These are phyloP conservation scores for Candida glaebosa DNA, from an alignment of 805 yeast species.

Conservation along the genomic window DNA sequence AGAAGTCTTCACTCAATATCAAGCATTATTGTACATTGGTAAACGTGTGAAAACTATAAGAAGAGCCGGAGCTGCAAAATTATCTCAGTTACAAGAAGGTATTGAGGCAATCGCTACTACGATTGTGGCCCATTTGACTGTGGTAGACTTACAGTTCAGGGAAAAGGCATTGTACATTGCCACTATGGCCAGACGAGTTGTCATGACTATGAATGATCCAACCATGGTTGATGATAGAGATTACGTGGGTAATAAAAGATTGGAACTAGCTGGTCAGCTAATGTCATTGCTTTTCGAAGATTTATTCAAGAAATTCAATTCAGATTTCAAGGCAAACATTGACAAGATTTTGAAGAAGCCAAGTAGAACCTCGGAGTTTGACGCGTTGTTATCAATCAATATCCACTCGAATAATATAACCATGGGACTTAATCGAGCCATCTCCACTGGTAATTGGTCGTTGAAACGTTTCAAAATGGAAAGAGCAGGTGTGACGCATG, in stretches of 20 bases:
- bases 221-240: conserved; percentile 97
- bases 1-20: conserved; percentile 86
- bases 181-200: conserved; percentile 92
- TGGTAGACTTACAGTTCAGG: conserved; percentile 77
- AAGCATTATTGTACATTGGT: conserved; percentile 90
- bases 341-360: conserved; percentile 94
- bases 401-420: conserved; percentile 93
- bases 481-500: conserved; percentile 98
- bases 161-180: conserved; percentile 94
- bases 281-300: conserved; percentile 95
- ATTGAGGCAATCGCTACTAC: conserved; percentile 95
- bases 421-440: conserved; percentile 91
- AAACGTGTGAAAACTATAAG: conserved; percentile 88
- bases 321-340: conserved; percentile 89
- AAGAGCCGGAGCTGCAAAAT: conserved; percentile 77
- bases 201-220: conserved; percentile 93
- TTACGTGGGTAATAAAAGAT: conserved; percentile 95
- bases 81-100: conserved; percentile 86
- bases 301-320: conserved; percentile 92
- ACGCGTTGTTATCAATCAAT: conserved; percentile 83
- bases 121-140: conserved; percentile 91
- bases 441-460: conserved; percentile 99
- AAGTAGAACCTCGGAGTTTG: conserved; percentile 91
- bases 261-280: conserved; percentile 95
- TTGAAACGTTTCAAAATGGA: conserved; percentile 99